Base-by-base conservation (phyloP, 176 grass and related monocot species). In the Dactylis glomerata region DNA sequence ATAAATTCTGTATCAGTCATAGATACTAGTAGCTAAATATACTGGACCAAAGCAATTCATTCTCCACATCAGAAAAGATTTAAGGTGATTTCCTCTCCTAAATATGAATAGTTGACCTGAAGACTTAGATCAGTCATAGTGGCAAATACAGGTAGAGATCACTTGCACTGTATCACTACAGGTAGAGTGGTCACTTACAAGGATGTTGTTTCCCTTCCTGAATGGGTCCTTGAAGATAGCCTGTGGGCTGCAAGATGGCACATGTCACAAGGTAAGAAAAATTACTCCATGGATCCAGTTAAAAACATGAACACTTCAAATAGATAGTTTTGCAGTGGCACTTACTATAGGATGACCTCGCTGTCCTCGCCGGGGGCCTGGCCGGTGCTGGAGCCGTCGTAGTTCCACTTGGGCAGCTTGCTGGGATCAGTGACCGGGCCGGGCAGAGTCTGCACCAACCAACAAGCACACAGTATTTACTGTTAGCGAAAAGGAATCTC, bases 211-310 rank as follows among this genome's bases (percentile, higher is more conserved):
- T 9, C 97, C 97, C 86, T 47, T 96, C 79, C 97, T 91, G 77
- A 99, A 99, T 17, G 97, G 97, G 84, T 99, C 97, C 92, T 92
- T 99, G 88, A 99, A 99, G 89, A 99, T 96, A 34, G 97, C 93
- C 84, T 99, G 97, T 20, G 97, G 97, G 61, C 97, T 99, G 87
- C 79, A 92, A 47, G 62, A 77, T 32, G 74, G 19, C 74, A 61
- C 75, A 78, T 63, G 66, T 15, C 10, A 73, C 88, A 63, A 13
- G 55, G 28, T 22, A 31, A 1, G 44, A 56, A 86, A 81, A 87
- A 75, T 84, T 73, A 65, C 49, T 89, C 73, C 47, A 24, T 58
- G 47, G 50, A 19, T 79, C 23, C 34, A 67, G 27, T 5, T 37
- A 20, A 69, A 61, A 49, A n/a, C 22, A 10, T 15, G 78, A 62